Evolutionary conservation across 176 grass and related monocot genomes (phyloP), one percentile per base, ranked within the genome.

Genomic region (Oryza meridionalis): DNA sequence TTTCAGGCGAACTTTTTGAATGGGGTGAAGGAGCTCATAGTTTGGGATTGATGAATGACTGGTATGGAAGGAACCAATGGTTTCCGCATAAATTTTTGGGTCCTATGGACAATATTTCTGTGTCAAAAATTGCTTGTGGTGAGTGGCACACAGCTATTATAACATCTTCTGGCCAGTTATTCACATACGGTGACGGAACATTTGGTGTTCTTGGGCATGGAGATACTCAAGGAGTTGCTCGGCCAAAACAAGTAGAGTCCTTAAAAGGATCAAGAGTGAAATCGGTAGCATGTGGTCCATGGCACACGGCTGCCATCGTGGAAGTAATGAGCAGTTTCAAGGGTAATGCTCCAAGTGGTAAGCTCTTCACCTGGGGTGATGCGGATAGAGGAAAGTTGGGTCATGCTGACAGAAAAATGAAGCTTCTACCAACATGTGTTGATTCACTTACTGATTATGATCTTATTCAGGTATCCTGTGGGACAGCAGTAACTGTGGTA

Each of bases 131-230:
- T 89, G 86, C 93, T 69, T 98, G 96, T 42, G 93, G 96, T 58
- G 85, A 91, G 47, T 98, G 96, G 96, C 96, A 98, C 72, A 98
- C 93, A 26, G 85, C 88, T 84, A 81, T 98, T 21, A 84, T 98
- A 81, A 92, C 96, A 65, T 95, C 91, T 4, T 77, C 87, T 7
- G 91, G 91, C 78, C 89, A 89, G 81, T 78, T 98, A 87, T 98
- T 90, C 78, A 98, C 96, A 77, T 98, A 92, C 68, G 96, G 96
- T 14, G 93, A 98, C 70, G 91, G 93, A 51, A 95, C 93, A 80
- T 98, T 98, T 84, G 96, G 93, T 47, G 89, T 98, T 86, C 96
- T 98, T 77, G 96, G 96, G 33, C 96, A 98, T 69, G 96, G 93
- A 31, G 75, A 93, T 86, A 81, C 80, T 4, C 85, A 89, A 75